Base-by-base conservation (phyloP, 2,329 filamentous ascomycete species). In the Pseudogymnoascus sp. region DNA sequence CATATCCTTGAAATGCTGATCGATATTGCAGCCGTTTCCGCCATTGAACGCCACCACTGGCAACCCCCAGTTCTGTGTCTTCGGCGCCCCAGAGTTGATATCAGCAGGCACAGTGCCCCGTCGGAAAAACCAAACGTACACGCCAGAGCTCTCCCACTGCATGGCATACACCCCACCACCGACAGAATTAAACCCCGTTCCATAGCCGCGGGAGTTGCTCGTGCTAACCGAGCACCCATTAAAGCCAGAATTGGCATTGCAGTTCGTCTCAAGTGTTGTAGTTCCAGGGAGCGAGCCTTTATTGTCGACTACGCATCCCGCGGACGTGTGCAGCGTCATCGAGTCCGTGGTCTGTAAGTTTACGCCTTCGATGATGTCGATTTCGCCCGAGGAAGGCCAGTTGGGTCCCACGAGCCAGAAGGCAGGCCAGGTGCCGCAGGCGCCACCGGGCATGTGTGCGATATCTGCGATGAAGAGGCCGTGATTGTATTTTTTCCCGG, bases 121-220 rank as follows among this genome's bases (percentile, higher is more conserved):
- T 1, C 85, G 78, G 74, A 92, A 95, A 77, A 90, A 89, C 85
- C 87, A 95, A 65, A 94, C 79, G 62, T 81, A 85, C 72, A 95
- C 88, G 62, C 80, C 82, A 1, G 82, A 75, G 8, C 78, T 75
- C 59, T 87, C 87, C 89, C 90, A 94, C 69, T 88, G 79, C 67
- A 88, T 82, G 5, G 85, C 87, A 67, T 89, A 90, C 2, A 90
- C 81, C 28, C 87, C 87, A n/a, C 88, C 87, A 1, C 80, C 79
- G 36, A 73, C 82, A 8, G 78, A 78, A 71, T 92, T 91, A 77
- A 92, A 91, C 0, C 79, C 78, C 61, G 84, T 80, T 1, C 87
- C 87, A 65, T 85, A 88, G 4, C 79, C 78, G 30, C 81, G 78
- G 38, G 69, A 74, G 63, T 67, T 75, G 69, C 62, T 71, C 61